Evolutionary conservation across 2,329 filamentous ascomycete genomes (phyloP), one percentile per base, ranked within the genome.

Genomic region (Didymellaceae sp.): DNA sequence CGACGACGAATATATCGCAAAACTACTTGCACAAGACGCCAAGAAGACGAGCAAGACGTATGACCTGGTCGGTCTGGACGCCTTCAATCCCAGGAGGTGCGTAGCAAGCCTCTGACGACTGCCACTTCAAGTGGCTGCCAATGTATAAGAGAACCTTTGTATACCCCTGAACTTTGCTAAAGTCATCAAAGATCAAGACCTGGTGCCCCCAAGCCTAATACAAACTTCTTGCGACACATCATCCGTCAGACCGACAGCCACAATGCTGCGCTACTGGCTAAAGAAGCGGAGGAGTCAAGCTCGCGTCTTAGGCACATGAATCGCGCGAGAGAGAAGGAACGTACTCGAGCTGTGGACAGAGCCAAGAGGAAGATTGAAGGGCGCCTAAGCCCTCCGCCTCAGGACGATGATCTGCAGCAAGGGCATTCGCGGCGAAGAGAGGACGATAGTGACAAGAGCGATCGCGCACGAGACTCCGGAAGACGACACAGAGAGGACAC

Each of bases 231-330:
- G 32, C 86, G 86, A 50, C 88, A 94, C 65, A 89, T 97, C 48
- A 90, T 99, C 55, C 88, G 87, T 57, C 89, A 94, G 60, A 95
- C 91, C 7, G 89, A 95, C 63, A 88, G 75, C 45, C 93, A 99
- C 75, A 99, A 99, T 80, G 86, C 89, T 18, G 89, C 90, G 1
- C 79, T 97, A 22, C 83, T 91, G 14, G 90, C 89, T 1, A 95
- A 87, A 66, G 93, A 97, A 71, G 86, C 87, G 20, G 85, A 88
- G 38, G 92, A 97, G 59, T 86, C 91, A 0, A 81, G 82, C 54
- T 85, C 85, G 4, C 85, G 90, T 16, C 80, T 96, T 46, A 82
- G 83, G 33, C 38, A 52, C n/a, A 62, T 74, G 57, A 55, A 70
- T 33, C 42, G 55, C 11, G 57, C 55, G 14, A 56, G 50, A 6